phyloP scores from a whole-genome alignment of 2,329 filamentous ascomycete genomes.

The Fusarium pininemorale region DNA sequence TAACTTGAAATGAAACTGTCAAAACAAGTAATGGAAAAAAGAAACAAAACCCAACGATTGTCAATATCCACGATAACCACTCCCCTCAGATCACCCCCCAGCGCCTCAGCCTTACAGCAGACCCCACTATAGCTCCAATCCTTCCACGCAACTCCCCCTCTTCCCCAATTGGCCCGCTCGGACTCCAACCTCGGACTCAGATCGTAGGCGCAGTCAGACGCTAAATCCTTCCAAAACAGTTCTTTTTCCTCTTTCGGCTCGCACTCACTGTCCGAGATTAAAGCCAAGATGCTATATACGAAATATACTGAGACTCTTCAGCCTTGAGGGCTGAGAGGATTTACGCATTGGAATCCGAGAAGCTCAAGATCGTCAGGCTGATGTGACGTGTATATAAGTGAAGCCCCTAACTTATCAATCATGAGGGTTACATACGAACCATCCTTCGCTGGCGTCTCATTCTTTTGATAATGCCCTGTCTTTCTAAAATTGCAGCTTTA shows the following conservation, averaged over 20 bases:
- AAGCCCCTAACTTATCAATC: neutral
- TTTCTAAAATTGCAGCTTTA: constrained; percentile 20
- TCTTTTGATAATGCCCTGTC: constrained; percentile 23
- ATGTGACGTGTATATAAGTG: constrained; percentile 27
- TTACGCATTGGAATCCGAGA: neutral
- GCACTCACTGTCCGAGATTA: constrained; percentile 30
- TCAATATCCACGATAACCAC: neutral
- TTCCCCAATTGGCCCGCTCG: constrained; percentile 31
- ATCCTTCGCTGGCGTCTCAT: neutral
- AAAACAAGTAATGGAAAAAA: neutral
- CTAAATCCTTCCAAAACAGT: neutral
- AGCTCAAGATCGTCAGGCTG: neutral
- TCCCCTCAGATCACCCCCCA: neutral
- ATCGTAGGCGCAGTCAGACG: neutral
- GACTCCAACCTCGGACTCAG: constrained; percentile 28
- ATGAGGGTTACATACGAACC: neutral
- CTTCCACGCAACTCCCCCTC: neutral
- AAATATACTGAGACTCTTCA: neutral
- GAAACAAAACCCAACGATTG: neutral
- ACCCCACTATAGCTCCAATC: neutral
- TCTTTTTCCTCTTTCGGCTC: neutral
- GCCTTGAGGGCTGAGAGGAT: neutral
- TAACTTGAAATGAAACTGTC: fast-evolving
- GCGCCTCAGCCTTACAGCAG: constrained; percentile 17
- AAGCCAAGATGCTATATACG: neutral